Percentiles rank a stretch among this genome's conserved stretches.
phyloP scores from a whole-genome alignment of 1,284 basidiomycete genomes.

The Anthracocystis setariae region DNA sequence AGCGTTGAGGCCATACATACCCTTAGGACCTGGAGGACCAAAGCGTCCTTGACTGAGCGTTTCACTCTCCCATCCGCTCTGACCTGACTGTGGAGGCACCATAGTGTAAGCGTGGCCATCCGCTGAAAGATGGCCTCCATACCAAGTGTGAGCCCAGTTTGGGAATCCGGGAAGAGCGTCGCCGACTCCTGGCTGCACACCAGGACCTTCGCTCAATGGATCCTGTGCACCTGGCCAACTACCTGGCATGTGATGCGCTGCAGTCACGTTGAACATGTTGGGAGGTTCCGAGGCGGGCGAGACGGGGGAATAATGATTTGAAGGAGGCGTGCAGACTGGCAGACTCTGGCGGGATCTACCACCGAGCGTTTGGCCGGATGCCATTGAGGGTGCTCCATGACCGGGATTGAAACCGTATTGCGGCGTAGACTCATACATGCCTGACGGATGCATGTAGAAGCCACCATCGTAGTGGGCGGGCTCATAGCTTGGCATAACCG shows the following conservation, averaged over 20 bases:
- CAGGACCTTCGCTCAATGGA: constrained; percentile 1
- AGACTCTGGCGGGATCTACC: constrained; percentile 30
- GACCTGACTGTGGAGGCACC: constrained; percentile 44
- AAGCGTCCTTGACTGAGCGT: constrained; percentile 33
- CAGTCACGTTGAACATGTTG: constrained; percentile 49
- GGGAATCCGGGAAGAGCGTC: constrained; percentile 52
- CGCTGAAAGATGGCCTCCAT: constrained; percentile 58
- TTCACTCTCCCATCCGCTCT: constrained; percentile 61
- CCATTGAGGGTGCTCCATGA: constrained; percentile 24
- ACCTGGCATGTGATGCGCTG: constrained; percentile 47
- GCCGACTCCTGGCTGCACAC: constrained; percentile 18
- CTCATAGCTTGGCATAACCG: constrained; percentile 21
- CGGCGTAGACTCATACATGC: constrained; percentile 11
- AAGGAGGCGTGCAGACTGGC: constrained; percentile 30
- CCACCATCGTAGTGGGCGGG: constrained; percentile 31
- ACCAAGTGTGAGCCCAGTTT: constrained; percentile 56
- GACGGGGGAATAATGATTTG: constrained; percentile 15
- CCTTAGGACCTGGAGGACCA: not conserved
- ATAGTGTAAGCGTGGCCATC: constrained; percentile 61
- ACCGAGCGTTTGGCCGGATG: constrained; percentile 28
- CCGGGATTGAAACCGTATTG: constrained; percentile 11
- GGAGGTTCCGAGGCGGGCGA: constrained; percentile 38
- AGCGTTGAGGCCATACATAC: constrained; percentile 14
- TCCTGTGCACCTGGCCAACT: constrained; percentile 14
- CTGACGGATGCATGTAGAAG: constrained; percentile 29